These are phyloP conservation scores for Geosmithia putterillii DNA, from an alignment of 2,329 filamentous ascomycete genomes.

Conservation along the genomic window DNA sequence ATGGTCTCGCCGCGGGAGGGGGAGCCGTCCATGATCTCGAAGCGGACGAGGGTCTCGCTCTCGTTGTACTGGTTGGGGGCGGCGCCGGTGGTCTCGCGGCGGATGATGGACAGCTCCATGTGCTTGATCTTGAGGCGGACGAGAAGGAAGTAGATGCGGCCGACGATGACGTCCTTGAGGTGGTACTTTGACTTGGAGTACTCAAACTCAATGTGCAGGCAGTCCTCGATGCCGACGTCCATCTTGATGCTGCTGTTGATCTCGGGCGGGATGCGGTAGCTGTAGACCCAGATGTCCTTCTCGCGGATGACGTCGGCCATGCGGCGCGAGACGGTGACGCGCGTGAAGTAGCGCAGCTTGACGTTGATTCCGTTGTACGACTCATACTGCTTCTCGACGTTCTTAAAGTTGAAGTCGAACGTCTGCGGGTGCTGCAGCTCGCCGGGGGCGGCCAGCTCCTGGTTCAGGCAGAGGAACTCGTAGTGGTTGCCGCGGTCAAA, in stretches of 20 bases:
- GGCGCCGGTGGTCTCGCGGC: constrained; percentile 89
- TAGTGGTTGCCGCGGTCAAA: constrained; percentile 99
- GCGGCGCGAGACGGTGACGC: constrained; percentile 87
- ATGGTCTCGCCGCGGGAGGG: constrained; percentile 91
- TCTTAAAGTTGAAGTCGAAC: constrained; percentile 99
- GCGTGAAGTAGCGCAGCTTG: constrained; percentile 95
- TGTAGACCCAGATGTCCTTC: constrained; percentile 99
- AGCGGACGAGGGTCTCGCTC: constrained; percentile 93
- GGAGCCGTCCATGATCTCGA: constrained; percentile 99
- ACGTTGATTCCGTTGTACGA: constrained; percentile 99
- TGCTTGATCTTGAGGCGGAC: constrained; percentile 99
- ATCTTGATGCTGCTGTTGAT: constrained; percentile 99
- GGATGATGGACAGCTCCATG: constrained; percentile 97
- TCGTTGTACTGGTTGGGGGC: constrained; percentile 99
- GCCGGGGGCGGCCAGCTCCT: constrained; percentile 91
- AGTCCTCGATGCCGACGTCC: constrained; percentile 99
- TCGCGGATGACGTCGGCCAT: constrained; percentile 98
- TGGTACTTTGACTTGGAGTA: constrained; percentile 99
- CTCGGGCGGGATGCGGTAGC: constrained; percentile 93
- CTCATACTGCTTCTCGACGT: constrained; percentile 99
- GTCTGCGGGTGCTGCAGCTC: constrained; percentile 98
- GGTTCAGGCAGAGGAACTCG: constrained; percentile 93
- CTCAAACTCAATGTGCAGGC: constrained; percentile 97
- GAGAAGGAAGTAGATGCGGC: constrained; percentile 93
- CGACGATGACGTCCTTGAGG: constrained; percentile 97